Conservation (phyloP, 371 early-diverging fungal species). For the Mortierella sp. region DNA sequence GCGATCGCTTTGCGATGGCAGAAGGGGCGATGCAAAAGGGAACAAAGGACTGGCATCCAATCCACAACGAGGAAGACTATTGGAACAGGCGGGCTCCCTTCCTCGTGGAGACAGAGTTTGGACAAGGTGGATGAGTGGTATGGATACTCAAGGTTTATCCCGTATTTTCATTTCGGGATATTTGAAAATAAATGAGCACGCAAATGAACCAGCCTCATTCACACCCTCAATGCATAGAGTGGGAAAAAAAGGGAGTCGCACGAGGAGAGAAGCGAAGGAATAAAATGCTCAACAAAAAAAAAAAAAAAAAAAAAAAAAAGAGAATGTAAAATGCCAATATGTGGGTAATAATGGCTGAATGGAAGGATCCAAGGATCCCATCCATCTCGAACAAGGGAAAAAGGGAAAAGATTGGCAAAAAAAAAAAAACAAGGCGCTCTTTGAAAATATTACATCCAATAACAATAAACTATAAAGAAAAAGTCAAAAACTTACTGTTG, state of each 20-base stretch:
- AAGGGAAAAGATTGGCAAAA: neutral
- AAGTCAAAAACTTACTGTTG: conserved; percentile 37
- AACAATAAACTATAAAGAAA: neutral
- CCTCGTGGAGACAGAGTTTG: neutral
- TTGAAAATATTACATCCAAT: neutral
- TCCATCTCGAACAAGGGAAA: neutral
- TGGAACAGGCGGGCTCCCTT: neutral
- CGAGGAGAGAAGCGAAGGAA: neutral
- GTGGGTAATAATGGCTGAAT: conserved; percentile 25
- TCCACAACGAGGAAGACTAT: neutral
- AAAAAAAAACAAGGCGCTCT: neutral
- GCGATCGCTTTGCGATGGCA: neutral
- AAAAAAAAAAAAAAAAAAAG: neutral
- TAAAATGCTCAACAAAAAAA: neutral
- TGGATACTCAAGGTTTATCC: conserved; percentile 9
- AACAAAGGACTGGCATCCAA: neutral
- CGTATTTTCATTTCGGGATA: conserved; percentile 3
- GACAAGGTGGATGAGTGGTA: neutral
- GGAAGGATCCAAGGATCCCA: conserved; percentile 17
- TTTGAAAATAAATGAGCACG: neutral
- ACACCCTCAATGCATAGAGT: neutral
- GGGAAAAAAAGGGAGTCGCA: neutral
- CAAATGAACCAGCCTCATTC: neutral
- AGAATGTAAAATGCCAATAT: conserved; percentile 3
- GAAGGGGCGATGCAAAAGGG: neutral